Conservation (phyloP, 768 basidiomycete genomes). For the Dacryopinax spathularia region DNA sequence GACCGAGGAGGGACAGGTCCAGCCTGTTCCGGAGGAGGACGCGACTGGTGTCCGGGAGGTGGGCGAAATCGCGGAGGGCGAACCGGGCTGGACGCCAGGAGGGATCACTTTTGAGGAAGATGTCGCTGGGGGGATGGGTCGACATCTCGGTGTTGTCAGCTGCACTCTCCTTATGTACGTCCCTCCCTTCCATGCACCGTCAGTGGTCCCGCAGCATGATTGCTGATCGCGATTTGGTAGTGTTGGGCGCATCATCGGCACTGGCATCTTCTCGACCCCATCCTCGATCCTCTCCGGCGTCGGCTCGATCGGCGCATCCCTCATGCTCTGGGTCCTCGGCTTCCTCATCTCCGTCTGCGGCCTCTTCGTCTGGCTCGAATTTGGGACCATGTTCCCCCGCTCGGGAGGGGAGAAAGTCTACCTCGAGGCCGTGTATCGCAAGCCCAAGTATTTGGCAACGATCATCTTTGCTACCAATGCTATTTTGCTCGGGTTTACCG, state of each 20-base stretch:
- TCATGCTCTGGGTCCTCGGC: conserved; percentile 52
- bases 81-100: conserved; percentile 27
- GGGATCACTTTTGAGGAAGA: conserved; percentile 41
- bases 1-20: not conserved
- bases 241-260: conserved; percentile 45
- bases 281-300: conserved; percentile 44
- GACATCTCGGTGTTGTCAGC: conserved; percentile 42
- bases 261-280: conserved; percentile 51
- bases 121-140: conserved; percentile 42
- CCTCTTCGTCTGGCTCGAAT: conserved; percentile 26
- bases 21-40: not conserved
- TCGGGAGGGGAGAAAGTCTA: conserved; percentile 53
- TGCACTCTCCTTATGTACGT: conserved; percentile 42
- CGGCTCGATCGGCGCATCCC: conserved; percentile 43
- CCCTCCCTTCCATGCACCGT: not conserved
- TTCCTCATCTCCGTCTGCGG: conserved; percentile 39
- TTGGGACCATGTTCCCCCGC: conserved; percentile 48
- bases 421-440: conserved; percentile 39
- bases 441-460: conserved; percentile 35
- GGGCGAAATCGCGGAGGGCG: not conserved
- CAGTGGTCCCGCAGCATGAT: not conserved
- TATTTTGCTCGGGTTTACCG: conserved; percentile 32
- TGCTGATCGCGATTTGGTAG: conserved; percentile 15
- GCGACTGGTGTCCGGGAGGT: not conserved
- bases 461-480: conserved; percentile 36